Evolutionary conservation across 257 asterid species (phyloP), one percentile per base, ranked within the genome.

Genomic region (Leonotis leonurus): DNA sequence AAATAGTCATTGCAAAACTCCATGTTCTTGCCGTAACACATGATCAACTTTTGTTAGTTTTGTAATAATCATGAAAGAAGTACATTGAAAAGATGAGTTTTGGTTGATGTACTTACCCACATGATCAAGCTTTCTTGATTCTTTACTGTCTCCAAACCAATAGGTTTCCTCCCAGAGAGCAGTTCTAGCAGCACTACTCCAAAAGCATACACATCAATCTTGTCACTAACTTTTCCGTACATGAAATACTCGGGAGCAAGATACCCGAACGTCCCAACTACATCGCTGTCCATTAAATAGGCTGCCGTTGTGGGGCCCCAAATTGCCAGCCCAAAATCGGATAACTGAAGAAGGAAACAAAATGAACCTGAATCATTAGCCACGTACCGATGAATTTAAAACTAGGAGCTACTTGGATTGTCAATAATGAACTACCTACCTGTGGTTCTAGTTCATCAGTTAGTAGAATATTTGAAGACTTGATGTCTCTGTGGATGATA

Each of bases 181-280:
- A 93, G 65, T 75, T 93, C 99, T 33, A 93, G 80, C 18, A 93
- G 85, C 63, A 93, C 96, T 16, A 93, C 99, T 5, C 99, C 99
- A 20, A 87, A 93, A 45, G 99, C 95, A 65, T 85, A 93, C 12
- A 93, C 93, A 60, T 93, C 97, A 41, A 93, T 84, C 83, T 90
- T 93, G 73, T 87, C 90, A 14, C 99, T 93, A 22, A 93, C 85
- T 82, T 87, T 87, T 4, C 99, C 99, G 40, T 85, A 93, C 97
- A 93, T 87, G 51, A 93, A 89, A 70, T 93, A 93, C 76, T 93
- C 99, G 0, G 99, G 99, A 25, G 99, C 97, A 6, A 93, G 93
- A 77, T 93, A 93, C 21, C 99, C 99, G 55, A 93, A 93, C 11
- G 99, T 93, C 71, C 99, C 99, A 0, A 89, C 90, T 22, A 87